A percentile compares a stretch with the other conserved stretches of the same genome.
Conservation (phyloP, 106 monocot species). For the Phalaenopsis aphrodite region DNA sequence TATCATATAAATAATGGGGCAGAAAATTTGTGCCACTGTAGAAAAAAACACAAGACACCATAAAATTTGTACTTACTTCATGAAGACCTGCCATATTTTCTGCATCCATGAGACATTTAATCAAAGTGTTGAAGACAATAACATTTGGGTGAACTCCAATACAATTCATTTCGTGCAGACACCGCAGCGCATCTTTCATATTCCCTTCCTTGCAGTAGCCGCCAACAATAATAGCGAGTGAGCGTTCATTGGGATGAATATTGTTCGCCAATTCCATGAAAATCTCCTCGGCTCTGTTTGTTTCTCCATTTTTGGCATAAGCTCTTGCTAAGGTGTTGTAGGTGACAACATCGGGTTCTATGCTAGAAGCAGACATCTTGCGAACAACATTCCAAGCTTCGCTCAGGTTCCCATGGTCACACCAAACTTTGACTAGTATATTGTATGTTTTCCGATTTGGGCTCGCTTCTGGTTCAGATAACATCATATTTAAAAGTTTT, state of each 20-base stretch:
- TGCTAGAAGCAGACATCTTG: constrained; percentile 53
- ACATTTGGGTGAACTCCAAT: constrained; percentile 55
- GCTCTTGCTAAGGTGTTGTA: constrained; percentile 85
- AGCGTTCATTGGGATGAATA: constrained; percentile 67
- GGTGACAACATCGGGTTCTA: constrained; percentile 72
- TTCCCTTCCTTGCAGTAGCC: constrained; percentile 86
- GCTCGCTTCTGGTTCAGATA: constrained; percentile 26
- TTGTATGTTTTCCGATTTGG: constrained; percentile 74
- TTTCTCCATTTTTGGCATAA: constrained; percentile 69
- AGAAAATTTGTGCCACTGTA: background rate
- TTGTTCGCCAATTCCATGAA: constrained; percentile 58
- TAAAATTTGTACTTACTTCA: constrained; percentile 42
- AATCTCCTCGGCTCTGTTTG: constrained; percentile 63
- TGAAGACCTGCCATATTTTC: constrained; percentile 51
- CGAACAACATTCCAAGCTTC: constrained; percentile 73
- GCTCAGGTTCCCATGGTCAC: constrained; percentile 48
- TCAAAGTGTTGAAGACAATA: constrained; percentile 73
- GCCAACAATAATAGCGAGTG: constrained; percentile 64
- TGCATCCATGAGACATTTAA: constrained; percentile 77
- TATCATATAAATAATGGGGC: background rate
- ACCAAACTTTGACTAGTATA: constrained; percentile 86
- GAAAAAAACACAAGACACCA: background rate
- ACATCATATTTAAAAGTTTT: constrained; percentile 65
- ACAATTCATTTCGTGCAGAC: constrained; percentile 61
- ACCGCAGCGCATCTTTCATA: constrained; percentile 61